A percentile compares a stretch with the other conserved stretches of the same genome.
Evolutionary conservation across 2,329 filamentous ascomycete species (phyloP).

Genomic region (Beauveria bassiana): DNA sequence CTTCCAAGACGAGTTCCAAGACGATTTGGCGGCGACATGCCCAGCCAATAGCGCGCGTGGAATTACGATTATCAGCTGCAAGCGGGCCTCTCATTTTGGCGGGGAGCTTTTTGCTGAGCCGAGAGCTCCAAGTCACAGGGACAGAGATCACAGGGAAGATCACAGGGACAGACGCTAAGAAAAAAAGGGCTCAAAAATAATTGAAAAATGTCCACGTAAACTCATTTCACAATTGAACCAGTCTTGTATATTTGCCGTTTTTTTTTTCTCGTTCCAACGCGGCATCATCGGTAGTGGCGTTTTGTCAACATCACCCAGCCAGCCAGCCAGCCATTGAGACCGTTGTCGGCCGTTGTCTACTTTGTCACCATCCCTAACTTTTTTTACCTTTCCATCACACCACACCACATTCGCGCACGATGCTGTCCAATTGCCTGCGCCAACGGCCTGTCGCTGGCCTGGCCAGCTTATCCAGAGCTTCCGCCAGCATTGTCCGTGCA

Average conservation of each 20-base stretch:
- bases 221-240: no score
- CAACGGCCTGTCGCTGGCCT: slow-evolving; percentile 17
- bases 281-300: background rate
- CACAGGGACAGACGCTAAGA: slow-evolving; percentile 23
- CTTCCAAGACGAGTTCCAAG: background rate
- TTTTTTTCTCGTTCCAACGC: background rate
- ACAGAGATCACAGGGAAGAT: slow-evolving; percentile 26
- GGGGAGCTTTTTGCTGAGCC: background rate
- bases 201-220: background rate
- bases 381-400: background rate
- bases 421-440: slow-evolving; percentile 22
- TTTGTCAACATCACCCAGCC: slow-evolving; percentile 9
- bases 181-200: slow-evolving; percentile 15
- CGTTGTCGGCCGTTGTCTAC: slow-evolving; percentile 16
- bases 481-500: slow-evolving; percentile 13
- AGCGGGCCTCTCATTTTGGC: slow-evolving; percentile 7
- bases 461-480: slow-evolving; percentile 20
- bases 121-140: slow-evolving; percentile 5
- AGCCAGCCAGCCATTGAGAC: slow-evolving; percentile 16
- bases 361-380: slow-evolving; percentile 11
- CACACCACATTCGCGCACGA: slow-evolving; percentile 14
- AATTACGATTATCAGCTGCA: slow-evolving; percentile 10
- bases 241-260: background rate
- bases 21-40: background rate
- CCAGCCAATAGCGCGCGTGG: background rate